Base-by-base conservation (phyloP, 352 stramenopile genomes). In the Pythium vanterpoolii region DNA sequence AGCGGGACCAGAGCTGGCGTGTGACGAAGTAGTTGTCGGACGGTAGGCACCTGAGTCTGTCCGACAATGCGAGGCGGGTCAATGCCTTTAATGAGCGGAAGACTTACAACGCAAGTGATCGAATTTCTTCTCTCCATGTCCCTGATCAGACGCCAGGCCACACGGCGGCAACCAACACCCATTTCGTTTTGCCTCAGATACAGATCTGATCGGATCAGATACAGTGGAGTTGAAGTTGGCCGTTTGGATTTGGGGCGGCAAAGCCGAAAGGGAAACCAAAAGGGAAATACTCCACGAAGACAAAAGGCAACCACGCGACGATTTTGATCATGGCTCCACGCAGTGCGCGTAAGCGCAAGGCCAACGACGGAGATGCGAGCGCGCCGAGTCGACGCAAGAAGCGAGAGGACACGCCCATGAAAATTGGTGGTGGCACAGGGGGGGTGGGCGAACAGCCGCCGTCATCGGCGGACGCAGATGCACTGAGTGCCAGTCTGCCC, bases 171-270 rank as follows among this genome's bases (percentile, higher is more conserved):
- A 3, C 13, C 34, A 42, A 42, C 34, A 21, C 19, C 34, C 13
- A 42, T 18, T 21, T 42, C 34, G 27, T 38, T 13, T 27, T 49
- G 43, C 26, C 36, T 43, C 47, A 55, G 47, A 43, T 13, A 33
- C 26, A 26, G n/a, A 39, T 39, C 51, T 49, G 51, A 58, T 38
- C 13, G 14, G 34, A 36, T 48, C 51, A 48, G 49, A 56, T 24
- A 1, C 21, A 36, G 10, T 8, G 38, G 3, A n/a, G 70, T 79
- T 78, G 72, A 79, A 84, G 71, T 81, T 70, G 62, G 40, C 61
- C 26, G 16, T 4, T 10, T 24, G 19, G 11, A 33, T 5, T 39
- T 6, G 51, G 51, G 36, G 51, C 51, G 51, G 51, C 38, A 59
- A 59, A 59, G 38, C 50, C 26, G n/a, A 38, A 53, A 53, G 10